These are phyloP conservation scores for Brettanomyces custersianus DNA, from an alignment of 805 yeast species.

Conservation along the genomic window DNA sequence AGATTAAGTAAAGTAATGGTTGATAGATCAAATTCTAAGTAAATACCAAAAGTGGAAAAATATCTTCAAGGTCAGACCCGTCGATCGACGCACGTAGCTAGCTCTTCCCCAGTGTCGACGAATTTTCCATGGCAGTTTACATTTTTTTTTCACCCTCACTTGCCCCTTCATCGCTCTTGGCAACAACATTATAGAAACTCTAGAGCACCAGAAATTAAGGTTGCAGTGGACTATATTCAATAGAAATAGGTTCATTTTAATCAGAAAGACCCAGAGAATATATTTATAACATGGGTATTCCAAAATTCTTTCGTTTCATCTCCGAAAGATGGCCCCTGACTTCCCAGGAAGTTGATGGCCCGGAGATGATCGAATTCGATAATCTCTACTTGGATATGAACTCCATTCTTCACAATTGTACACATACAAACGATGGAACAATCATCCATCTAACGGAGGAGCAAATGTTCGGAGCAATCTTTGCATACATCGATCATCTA, in stretches of 20 bases:
- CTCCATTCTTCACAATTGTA: constrained; percentile 88
- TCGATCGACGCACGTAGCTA: no score
- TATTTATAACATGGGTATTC: constrained; percentile 72
- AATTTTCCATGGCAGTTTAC: no score
- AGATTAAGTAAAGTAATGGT: background rate
- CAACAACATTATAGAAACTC: no score
- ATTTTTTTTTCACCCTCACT: no score
- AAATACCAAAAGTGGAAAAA: no score
- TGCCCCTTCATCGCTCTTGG: no score
- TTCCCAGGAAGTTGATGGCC: constrained; percentile 73
- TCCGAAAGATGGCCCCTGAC: constrained; percentile 99
- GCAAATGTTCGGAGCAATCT: constrained; percentile 86
- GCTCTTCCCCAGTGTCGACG: no score
- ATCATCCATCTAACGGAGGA: constrained; percentile 71
- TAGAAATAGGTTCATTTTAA: no score
- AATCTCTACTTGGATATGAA: constrained; percentile 95
- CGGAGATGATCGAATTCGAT: constrained; percentile 87
- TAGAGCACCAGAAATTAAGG: no score
- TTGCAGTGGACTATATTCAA: no score
- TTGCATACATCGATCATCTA: constrained; percentile 88
- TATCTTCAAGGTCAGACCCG: no score
- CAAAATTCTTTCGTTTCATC: constrained; percentile 92
- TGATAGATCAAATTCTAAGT: background rate
- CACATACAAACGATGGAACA: constrained; percentile 69
- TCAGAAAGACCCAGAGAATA: background rate